phyloP scores from a whole-genome alignment of 1,284 basidiomycete genomes.

The Microbotryomycetes sp. region DNA sequence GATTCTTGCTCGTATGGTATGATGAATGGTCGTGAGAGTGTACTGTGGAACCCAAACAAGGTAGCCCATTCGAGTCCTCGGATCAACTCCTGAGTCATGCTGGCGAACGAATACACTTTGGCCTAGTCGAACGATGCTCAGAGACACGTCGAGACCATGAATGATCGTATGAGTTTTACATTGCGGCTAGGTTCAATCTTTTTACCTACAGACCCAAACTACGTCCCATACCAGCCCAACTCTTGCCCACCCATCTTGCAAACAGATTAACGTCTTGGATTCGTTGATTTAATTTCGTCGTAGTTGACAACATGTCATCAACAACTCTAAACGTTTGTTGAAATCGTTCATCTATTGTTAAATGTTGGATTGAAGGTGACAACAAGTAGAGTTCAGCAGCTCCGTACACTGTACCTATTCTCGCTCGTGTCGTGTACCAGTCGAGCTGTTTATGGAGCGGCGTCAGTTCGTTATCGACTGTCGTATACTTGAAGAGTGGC shows the following conservation, averaged over 20 bases:
- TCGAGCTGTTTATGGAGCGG: neutral
- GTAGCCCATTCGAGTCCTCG: neutral
- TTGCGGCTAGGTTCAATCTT: no score
- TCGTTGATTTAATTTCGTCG: neutral
- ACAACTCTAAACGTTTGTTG: constrained; percentile 6
- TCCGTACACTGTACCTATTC: constrained; percentile 11
- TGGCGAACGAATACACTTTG: no score
- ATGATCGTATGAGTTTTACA: no score
- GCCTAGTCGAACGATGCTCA: no score
- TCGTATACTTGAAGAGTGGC: neutral
- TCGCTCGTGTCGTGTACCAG: neutral
- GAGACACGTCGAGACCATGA: no score
- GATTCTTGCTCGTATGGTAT: neutral
- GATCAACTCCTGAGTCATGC: neutral
- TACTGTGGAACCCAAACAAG: no score
- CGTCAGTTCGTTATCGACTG: neutral
- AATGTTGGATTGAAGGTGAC: neutral
- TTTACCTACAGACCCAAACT: constrained; percentile 10
- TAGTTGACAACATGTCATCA: constrained; percentile 6
- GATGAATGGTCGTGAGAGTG: neutral
- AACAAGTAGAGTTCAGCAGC: constrained; percentile 21
- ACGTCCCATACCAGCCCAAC: constrained; percentile 25
- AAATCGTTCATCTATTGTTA: neutral
- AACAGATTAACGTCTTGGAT: constrained; percentile 8
- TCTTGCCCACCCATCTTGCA: constrained; percentile 19